Evolutionary conservation across 129 eudicot genomes (phyloP).

Genomic region (Ambrosia artemisiifolia): DNA sequence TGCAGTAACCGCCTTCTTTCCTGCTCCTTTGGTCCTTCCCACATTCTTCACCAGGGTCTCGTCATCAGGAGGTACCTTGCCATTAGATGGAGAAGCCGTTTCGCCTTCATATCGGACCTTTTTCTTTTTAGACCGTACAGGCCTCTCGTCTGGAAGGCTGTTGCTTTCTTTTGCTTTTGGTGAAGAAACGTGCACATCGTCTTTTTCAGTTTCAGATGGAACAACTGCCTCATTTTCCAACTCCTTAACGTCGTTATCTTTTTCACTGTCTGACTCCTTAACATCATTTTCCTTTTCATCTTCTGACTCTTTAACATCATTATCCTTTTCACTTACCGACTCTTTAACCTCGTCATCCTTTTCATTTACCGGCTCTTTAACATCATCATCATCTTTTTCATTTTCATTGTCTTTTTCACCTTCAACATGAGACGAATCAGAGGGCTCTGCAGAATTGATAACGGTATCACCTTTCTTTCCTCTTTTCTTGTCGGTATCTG

Average conservation of each 20-base stretch:
- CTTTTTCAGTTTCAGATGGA: slow-evolving; percentile 43
- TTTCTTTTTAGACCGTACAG: slow-evolving; percentile 36
- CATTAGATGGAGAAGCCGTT: slow-evolving; percentile 47
- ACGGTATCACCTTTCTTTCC: slow-evolving; percentile 35
- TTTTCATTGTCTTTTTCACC: slow-evolving; percentile 31
- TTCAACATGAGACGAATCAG: slow-evolving; percentile 46
- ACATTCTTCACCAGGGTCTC: slow-evolving; percentile 35
- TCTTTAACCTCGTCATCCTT: slow-evolving; percentile 27
- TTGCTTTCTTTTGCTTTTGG: slow-evolving; percentile 36
- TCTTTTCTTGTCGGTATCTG: slow-evolving; percentile 33
- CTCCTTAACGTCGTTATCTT: slow-evolving; percentile 23
- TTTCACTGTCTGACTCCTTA: slow-evolving; percentile 19
- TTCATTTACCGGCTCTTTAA: slow-evolving; percentile 17
- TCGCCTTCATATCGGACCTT: slow-evolving; percentile 31
- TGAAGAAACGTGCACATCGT: slow-evolving; percentile 34
- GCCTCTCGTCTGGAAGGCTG: slow-evolving; percentile 49
- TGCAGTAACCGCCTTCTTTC: slow-evolving; percentile 28
- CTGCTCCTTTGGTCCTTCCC: slow-evolving; percentile 26
- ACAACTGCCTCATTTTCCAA: slow-evolving; percentile 31
- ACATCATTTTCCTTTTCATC: slow-evolving; percentile 3
- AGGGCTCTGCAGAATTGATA: slow-evolving; percentile 34
- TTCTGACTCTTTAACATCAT: slow-evolving; percentile 11
- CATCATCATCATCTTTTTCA: slow-evolving; percentile 11
- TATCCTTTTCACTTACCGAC: slow-evolving; percentile 13
- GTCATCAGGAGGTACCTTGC: slow-evolving; percentile 41